These are phyloP conservation scores for Metschnikowia gruessii DNA, from an alignment of 805 yeast species.

Conservation along the genomic window DNA sequence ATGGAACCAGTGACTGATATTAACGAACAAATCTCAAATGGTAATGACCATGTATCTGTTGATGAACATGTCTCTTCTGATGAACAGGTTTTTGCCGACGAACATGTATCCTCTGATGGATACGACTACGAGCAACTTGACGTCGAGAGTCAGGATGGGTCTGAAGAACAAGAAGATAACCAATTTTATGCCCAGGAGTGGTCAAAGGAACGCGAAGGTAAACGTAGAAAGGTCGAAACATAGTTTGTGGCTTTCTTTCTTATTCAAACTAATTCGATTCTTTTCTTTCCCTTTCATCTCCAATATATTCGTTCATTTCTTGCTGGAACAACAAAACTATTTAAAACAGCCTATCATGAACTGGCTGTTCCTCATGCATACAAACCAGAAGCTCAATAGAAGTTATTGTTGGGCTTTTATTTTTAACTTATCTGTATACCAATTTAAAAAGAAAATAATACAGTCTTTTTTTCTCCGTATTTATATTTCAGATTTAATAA, in stretches of 20 bases:
- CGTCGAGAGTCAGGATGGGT: slow-evolving; percentile 16
- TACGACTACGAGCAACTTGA: slow-evolving; percentile 18
- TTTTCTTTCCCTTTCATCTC: background rate
- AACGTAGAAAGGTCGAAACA: slow-evolving; percentile 4
- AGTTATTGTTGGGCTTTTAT: no score
- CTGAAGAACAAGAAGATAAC: slow-evolving; percentile 18
- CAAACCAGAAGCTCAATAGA: no score
- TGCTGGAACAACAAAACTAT: no score
- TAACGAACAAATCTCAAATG: slow-evolving; percentile 2
- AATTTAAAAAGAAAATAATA: no score
- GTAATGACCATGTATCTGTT: slow-evolving; percentile 8
- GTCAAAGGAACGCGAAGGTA: slow-evolving; percentile 12
- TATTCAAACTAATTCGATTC: background rate
- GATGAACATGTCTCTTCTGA: slow-evolving; percentile 9
- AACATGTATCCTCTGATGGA: slow-evolving; percentile 10
- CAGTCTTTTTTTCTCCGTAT: no score
- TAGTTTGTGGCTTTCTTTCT: background rate
- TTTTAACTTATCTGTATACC: no score
- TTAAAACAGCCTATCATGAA: no score
- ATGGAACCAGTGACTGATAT: slow-evolving; percentile 1
- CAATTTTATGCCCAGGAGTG: slow-evolving; percentile 15
- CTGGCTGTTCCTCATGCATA: no score
- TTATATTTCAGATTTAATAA: no score
- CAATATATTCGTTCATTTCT: no score
- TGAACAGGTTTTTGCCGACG: slow-evolving; percentile 13